Conservation (phyloP, 768 basidiomycete species). For the Leccinum sublutescens region DNA sequence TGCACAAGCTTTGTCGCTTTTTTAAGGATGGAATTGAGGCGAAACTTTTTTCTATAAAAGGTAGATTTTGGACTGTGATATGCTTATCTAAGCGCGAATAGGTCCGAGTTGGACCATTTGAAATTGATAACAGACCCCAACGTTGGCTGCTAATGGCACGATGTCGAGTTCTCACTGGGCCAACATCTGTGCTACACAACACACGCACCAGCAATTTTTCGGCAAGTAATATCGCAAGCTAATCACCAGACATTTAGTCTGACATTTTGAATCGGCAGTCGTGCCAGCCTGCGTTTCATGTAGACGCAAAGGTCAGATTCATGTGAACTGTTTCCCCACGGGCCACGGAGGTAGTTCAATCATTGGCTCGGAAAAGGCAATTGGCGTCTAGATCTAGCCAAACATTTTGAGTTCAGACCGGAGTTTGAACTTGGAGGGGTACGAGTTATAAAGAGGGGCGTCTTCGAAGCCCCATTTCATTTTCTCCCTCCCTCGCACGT, state of each 20-base stretch:
- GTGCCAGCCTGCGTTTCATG: background rate
- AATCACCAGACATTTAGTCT: background rate
- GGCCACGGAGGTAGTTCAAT: slow-evolving; percentile 22
- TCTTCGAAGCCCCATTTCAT: slow-evolving; percentile 30
- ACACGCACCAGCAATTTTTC: background rate
- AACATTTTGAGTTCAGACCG: slow-evolving; percentile 37
- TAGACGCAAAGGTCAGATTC: background rate
- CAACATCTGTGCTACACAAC: background rate
- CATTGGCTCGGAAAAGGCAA: slow-evolving; percentile 20
- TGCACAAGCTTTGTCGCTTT: slow-evolving; percentile 3
- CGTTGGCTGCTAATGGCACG: slow-evolving; percentile 1
- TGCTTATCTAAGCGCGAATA: background rate
- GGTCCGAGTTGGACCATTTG: slow-evolving; percentile 16
- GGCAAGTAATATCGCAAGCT: background rate
- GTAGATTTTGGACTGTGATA: background rate
- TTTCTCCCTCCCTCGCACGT: slow-evolving; percentile 46
- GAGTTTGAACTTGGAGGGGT: slow-evolving; percentile 46
- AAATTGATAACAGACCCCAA: slow-evolving; percentile 25
- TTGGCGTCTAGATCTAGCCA: slow-evolving; percentile 20
- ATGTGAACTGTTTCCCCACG: background rate
- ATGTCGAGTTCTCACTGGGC: slow-evolving; percentile 1
- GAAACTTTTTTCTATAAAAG: slow-evolving; percentile 2
- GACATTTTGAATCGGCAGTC: background rate
- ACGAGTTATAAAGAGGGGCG: slow-evolving; percentile 43
- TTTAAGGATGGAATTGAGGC: slow-evolving; percentile 15